Percentiles rank a stretch among this genome's conserved stretches.
Evolutionary conservation across 2,329 filamentous ascomycete genomes (phyloP).

Genomic region (Colletotrichum endophyticum): DNA sequence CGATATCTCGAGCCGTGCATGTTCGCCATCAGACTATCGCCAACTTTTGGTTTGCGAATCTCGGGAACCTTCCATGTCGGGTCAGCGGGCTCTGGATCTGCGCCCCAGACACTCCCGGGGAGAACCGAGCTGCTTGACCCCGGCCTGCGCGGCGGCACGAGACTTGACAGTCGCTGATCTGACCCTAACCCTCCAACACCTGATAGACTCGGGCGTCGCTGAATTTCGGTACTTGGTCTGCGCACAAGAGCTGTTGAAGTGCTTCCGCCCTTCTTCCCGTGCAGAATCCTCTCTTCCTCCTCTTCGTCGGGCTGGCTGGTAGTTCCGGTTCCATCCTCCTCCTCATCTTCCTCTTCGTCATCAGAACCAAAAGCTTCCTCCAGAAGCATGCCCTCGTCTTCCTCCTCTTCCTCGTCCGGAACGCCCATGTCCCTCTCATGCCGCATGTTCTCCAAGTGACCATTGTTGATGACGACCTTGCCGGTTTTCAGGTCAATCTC

Average conservation of each 20-base stretch:
- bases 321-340: conserved; percentile 15
- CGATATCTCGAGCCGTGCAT: conserved; percentile 3
- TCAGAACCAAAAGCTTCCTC: conserved; percentile 28
- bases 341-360: conserved; percentile 26
- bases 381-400: conserved; percentile 38
- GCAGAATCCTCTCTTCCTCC: conserved; percentile 30
- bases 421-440: conserved; percentile 54
- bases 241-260: not conserved
- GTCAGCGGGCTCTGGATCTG: conserved; percentile 30
- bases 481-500: conserved; percentile 87
- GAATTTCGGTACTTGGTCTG: not conserved
- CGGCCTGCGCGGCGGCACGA: conserved; percentile 23
- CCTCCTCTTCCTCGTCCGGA: conserved; percentile 32
- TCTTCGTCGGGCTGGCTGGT: conserved; percentile 25
- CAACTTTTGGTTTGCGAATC: conserved; percentile 28
- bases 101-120: conserved; percentile 11
- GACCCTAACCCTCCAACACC: not conserved
- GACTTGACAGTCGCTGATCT: conserved; percentile 22
- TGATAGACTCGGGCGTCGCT: not conserved
- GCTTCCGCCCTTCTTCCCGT: not conserved
- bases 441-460: conserved; percentile 73
- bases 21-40: conserved; percentile 14
- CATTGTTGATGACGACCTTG: conserved; percentile 87
- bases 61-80: conserved; percentile 43
- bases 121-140: conserved; percentile 20